Evolutionary conservation across 306 rosid genomes (phyloP).

Genomic region (Cicer cuneatum): DNA sequence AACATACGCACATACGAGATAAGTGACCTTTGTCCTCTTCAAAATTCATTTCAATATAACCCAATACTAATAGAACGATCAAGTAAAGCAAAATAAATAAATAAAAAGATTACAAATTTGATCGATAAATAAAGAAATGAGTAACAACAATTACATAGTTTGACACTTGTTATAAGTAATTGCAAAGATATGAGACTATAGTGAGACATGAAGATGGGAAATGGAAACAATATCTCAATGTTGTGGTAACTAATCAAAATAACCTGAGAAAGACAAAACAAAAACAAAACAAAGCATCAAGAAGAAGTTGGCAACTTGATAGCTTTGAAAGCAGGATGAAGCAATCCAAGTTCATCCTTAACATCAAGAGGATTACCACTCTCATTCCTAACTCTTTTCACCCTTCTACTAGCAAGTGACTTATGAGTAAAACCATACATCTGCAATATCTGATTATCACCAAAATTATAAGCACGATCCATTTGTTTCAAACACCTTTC

Average conservation of each 20-base stretch:
- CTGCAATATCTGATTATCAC: conserved; percentile 84
- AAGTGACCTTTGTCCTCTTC: conserved; percentile 8
- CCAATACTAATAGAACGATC: conserved; percentile 29
- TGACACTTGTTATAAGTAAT: conserved; percentile 23
- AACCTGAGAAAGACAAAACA: neutral
- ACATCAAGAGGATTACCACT: conserved; percentile 68
- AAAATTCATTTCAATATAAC: conserved; percentile 38
- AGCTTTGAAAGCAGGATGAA: conserved; percentile 81
- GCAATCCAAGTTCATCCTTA: conserved; percentile 82
- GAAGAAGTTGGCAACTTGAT: conserved; percentile 52
- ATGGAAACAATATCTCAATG: conserved; percentile 16
- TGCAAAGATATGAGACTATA: conserved; percentile 31
- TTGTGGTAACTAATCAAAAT: conserved; percentile 10
- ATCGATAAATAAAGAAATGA: conserved; percentile 35
- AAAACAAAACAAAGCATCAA: conserved; percentile 11
- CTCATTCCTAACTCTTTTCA: conserved; percentile 78
- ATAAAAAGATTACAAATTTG: conserved; percentile 33
- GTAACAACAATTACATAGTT: conserved; percentile 41
- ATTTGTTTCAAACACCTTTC: conserved; percentile 85
- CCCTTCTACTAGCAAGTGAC: conserved; percentile 65
- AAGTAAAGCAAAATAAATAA: conserved; percentile 36
- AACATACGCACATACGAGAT: conserved; percentile 1
- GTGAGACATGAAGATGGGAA: neutral
- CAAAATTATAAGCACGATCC: conserved; percentile 90
- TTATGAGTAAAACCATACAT: conserved; percentile 83